These are phyloP conservation scores for Fraxinus nigra DNA, from an alignment of 305 asterid genomes.

Conservation along the genomic window DNA sequence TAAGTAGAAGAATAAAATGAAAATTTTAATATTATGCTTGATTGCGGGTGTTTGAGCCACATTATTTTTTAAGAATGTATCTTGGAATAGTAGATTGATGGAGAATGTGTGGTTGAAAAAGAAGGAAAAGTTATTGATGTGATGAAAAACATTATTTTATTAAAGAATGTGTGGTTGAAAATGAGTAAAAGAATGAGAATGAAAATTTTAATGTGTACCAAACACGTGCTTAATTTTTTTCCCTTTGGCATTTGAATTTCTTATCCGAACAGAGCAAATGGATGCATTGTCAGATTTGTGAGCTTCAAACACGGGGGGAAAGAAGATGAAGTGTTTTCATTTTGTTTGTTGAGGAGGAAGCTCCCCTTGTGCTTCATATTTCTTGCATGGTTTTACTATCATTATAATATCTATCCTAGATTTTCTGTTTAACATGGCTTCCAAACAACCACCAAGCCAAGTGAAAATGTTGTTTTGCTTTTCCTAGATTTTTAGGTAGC, in stretches of 20 bases:
- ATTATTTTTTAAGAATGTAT: too few relatives aligned
- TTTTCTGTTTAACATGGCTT: background rate
- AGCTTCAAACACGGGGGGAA: background rate
- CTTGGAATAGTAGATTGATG: too few relatives aligned
- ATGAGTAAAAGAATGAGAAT: too few relatives aligned
- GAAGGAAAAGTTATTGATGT: too few relatives aligned
- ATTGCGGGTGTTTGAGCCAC: too few relatives aligned
- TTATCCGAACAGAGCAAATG: background rate
- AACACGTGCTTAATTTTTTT: too few relatives aligned
- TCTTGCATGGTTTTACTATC: background rate
- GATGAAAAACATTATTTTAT: too few relatives aligned
- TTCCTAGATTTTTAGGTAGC: background rate
- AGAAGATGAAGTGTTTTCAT: background rate
- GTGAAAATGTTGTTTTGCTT: background rate
- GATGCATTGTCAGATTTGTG: background rate
- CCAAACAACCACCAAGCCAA: background rate
- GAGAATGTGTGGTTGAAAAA: too few relatives aligned
- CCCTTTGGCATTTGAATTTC: background rate
- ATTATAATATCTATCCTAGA: background rate
- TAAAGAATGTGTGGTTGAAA: too few relatives aligned
- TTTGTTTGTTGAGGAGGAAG: background rate
- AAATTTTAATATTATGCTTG: too few relatives aligned
- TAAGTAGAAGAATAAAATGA: too few relatives aligned
- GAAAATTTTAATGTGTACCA: too few relatives aligned
- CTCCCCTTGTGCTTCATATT: constrained; percentile 48